phyloP scores from a whole-genome alignment of 1,284 basidiomycete species.

The Sutorius eximius region DNA sequence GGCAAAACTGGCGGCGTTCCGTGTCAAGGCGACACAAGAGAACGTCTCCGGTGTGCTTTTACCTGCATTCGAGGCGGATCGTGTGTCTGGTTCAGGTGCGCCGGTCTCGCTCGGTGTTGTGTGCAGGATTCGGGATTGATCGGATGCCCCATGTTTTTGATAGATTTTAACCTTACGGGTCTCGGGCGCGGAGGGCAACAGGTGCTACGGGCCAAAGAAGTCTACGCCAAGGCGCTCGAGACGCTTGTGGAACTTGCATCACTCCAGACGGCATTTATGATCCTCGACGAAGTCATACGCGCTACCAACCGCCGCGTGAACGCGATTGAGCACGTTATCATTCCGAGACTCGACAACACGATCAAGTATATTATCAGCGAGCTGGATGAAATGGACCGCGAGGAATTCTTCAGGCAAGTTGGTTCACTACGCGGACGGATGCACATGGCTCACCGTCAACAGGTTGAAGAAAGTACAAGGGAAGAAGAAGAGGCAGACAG shows the following conservation, averaged over 20 bases:
- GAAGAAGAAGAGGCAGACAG: slow-evolving; percentile 82
- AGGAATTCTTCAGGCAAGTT: slow-evolving; percentile 89
- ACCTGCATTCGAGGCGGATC: slow-evolving; percentile 91
- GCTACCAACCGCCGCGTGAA: slow-evolving; percentile 98
- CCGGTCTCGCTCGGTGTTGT: neutral
- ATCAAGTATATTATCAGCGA: slow-evolving; percentile 96
- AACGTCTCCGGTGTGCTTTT: slow-evolving; percentile 98
- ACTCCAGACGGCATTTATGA: slow-evolving; percentile 96
- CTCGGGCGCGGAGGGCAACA: slow-evolving; percentile 97
- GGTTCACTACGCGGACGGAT: neutral
- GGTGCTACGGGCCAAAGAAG: slow-evolving; percentile 90
- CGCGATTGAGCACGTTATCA: slow-evolving; percentile 97
- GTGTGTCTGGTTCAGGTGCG: slow-evolving; percentile 77
- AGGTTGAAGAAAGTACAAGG: slow-evolving; percentile 95
- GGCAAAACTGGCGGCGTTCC: slow-evolving; percentile 89
- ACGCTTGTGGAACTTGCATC: slow-evolving; percentile 97
- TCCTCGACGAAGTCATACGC: slow-evolving; percentile 98
- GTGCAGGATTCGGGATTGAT: neutral
- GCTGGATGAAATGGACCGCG: slow-evolving; percentile 95
- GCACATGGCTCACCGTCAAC: slow-evolving; percentile 11
- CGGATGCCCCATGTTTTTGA: neutral
- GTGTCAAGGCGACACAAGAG: slow-evolving; percentile 94
- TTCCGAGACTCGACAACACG: slow-evolving; percentile 95
- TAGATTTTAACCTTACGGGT: slow-evolving; percentile 98
- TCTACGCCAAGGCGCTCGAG: slow-evolving; percentile 96